These are phyloP conservation scores for Boletales sp. DNA, from an alignment of 768 basidiomycete genomes.

Conservation along the genomic window DNA sequence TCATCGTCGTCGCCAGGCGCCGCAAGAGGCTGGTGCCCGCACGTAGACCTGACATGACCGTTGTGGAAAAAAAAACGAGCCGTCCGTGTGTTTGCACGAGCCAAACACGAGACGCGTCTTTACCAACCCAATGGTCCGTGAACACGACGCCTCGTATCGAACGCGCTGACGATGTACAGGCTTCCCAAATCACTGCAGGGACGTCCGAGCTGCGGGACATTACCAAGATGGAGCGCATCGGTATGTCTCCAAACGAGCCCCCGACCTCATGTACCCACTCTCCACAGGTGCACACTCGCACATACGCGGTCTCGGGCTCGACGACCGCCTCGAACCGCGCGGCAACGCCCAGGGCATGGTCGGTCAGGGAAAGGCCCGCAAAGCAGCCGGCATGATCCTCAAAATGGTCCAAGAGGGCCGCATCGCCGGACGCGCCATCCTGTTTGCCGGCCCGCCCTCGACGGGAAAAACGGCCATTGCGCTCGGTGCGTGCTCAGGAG, in stretches of 20 bases:
- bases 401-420: slow-evolving; percentile 97
- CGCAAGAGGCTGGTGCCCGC: slow-evolving; percentile 16
- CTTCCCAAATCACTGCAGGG: slow-evolving; percentile 73
- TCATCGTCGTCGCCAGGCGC: background rate
- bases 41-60: slow-evolving; percentile 18
- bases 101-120: slow-evolving; percentile 32
- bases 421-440: slow-evolving; percentile 92
- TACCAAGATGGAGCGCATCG: slow-evolving; percentile 92
- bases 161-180: slow-evolving; percentile 31
- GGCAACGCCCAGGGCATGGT: slow-evolving; percentile 93
- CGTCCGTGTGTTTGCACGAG: slow-evolving; percentile 22
- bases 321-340: slow-evolving; percentile 87
- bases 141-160: too few relatives aligned
- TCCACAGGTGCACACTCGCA: slow-evolving; percentile 82
- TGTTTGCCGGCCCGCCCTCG: slow-evolving; percentile 96
- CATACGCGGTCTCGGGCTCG: slow-evolving; percentile 92
- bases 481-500: slow-evolving; percentile 55
- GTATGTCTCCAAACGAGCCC: slow-evolving; percentile 32
- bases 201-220: slow-evolving; percentile 80
- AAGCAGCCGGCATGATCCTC: slow-evolving; percentile 95
- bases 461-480: slow-evolving; percentile 99
- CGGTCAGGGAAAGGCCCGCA: slow-evolving; percentile 92
- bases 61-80: background rate
- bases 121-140: slow-evolving; percentile 25
- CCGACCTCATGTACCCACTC: background rate